phyloP scores from a whole-genome alignment of 352 stramenopile species.

The Blastocystis sp. region DNA sequence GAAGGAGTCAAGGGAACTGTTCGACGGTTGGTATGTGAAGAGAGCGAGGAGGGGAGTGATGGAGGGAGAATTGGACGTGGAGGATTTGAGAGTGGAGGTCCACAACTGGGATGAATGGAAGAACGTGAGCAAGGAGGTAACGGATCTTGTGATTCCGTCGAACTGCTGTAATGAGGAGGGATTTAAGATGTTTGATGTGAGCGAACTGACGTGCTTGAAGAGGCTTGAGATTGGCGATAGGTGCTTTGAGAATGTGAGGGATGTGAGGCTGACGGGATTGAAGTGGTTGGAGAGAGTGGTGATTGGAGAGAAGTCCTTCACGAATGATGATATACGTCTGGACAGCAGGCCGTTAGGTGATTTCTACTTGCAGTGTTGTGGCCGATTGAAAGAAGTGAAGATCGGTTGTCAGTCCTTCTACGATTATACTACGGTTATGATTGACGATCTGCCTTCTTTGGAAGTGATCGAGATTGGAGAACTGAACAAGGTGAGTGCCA shows the following conservation, averaged over 20 bases:
- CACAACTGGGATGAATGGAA: background rate
- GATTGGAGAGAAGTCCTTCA: background rate
- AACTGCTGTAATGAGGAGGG: background rate
- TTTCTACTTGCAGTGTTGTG: background rate
- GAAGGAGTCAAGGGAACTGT: background rate
- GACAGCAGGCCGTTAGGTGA: background rate
- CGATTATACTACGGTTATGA: background rate
- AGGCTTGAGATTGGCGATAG: background rate
- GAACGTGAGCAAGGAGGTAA: background rate
- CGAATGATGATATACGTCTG: background rate
- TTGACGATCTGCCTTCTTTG: background rate
- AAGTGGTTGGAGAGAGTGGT: background rate
- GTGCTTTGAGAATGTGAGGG: background rate
- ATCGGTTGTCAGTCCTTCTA: background rate
- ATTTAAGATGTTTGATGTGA: background rate
- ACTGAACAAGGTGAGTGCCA: background rate
- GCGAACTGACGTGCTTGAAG: background rate
- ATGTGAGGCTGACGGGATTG: background rate
- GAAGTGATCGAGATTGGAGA: background rate
- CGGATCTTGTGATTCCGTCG: background rate
- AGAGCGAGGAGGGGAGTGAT: background rate
- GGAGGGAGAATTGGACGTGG: background rate
- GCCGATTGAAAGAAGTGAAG: background rate
- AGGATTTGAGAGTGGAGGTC: background rate
- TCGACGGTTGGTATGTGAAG: background rate